A percentile compares a stretch with the other conserved stretches of the same genome.
phyloP scores from a whole-genome alignment of 2,329 filamentous ascomycete species.

The Colletotrichum cereale region DNA sequence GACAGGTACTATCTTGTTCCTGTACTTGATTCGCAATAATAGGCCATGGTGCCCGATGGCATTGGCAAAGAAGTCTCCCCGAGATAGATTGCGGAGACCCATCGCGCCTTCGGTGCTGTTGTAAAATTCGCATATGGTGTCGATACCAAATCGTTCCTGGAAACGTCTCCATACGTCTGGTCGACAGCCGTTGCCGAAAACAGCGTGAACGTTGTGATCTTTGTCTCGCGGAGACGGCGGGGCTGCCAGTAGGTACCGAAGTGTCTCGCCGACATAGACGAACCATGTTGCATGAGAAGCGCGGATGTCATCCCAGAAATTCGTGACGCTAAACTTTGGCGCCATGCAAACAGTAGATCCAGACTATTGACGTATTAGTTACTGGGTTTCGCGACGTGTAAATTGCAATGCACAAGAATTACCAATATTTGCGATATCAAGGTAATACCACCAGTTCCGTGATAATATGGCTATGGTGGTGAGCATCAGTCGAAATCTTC shows the following conservation, averaged over 20 bases:
- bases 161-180: constrained; percentile 78
- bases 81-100: constrained; percentile 68
- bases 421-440: constrained; percentile 67
- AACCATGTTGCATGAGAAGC: constrained; percentile 77
- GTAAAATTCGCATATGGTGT: constrained; percentile 79
- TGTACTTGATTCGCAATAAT: constrained; percentile 65
- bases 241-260: constrained; percentile 78
- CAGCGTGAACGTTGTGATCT: constrained; percentile 68
- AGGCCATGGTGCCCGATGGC: constrained; percentile 79
- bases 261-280: constrained; percentile 83
- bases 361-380: constrained; percentile 7
- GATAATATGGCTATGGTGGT: constrained; percentile 64
- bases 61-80: constrained; percentile 72
- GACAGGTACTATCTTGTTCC: constrained; percentile 73
- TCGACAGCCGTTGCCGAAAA: constrained; percentile 76
- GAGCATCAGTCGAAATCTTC: constrained; percentile 15
- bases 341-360: constrained; percentile 71
- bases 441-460: constrained; percentile 77
- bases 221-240: constrained; percentile 73
- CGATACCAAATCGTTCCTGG: constrained; percentile 59
- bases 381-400: constrained; percentile 40
- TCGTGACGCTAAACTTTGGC: constrained; percentile 75
- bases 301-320: constrained; percentile 80
- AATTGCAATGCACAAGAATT: constrained; percentile 41
- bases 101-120: constrained; percentile 82